Evolutionary conservation across 371 early-diverging fungal species (phyloP).

Genomic region (Cokeromyces recurvatus): DNA sequence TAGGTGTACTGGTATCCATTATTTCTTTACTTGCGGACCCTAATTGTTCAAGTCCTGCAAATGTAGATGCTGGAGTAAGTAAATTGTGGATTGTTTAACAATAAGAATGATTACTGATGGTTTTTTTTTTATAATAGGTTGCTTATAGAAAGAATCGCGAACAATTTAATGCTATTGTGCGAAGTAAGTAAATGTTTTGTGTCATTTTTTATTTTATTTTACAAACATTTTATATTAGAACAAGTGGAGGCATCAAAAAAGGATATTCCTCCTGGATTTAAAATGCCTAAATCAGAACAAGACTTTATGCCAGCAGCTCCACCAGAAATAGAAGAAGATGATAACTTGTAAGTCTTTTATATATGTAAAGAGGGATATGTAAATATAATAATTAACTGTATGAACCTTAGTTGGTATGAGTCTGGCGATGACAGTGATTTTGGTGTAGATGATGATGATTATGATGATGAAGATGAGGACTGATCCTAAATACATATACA

Average conservation of each 20-base stretch:
- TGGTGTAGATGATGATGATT: slow-evolving; percentile 36
- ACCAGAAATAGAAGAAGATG: slow-evolving; percentile 45
- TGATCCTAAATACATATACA: too few relatives aligned
- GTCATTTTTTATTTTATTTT: background rate
- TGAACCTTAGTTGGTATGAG: slow-evolving; percentile 54
- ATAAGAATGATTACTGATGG: too few relatives aligned
- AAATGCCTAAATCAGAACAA: slow-evolving; percentile 50
- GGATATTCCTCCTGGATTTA: slow-evolving; percentile 51
- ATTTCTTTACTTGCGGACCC: slow-evolving; percentile 92
- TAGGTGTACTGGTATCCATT: slow-evolving; percentile 83
- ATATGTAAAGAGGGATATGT: background rate
- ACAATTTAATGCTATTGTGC: slow-evolving; percentile 67
- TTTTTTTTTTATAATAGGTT: slow-evolving; percentile 35
- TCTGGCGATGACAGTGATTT: slow-evolving; percentile 52
- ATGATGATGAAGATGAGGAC: slow-evolving; percentile 27
- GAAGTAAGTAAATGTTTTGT: slow-evolving; percentile 31
- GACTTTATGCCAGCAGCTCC: slow-evolving; percentile 44
- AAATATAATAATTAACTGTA: too few relatives aligned
- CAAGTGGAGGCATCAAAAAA: slow-evolving; percentile 54
- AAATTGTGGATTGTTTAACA: too few relatives aligned
- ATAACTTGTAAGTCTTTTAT: slow-evolving; percentile 38
- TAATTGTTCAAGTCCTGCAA: slow-evolving; percentile 94
- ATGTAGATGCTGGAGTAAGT: slow-evolving; percentile 69
- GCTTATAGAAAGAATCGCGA: slow-evolving; percentile 75
- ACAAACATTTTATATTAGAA: slow-evolving; percentile 16